Conservation (phyloP, 2,329 filamentous ascomycete species). For the Chrysoporthe austroafricana region DNA sequence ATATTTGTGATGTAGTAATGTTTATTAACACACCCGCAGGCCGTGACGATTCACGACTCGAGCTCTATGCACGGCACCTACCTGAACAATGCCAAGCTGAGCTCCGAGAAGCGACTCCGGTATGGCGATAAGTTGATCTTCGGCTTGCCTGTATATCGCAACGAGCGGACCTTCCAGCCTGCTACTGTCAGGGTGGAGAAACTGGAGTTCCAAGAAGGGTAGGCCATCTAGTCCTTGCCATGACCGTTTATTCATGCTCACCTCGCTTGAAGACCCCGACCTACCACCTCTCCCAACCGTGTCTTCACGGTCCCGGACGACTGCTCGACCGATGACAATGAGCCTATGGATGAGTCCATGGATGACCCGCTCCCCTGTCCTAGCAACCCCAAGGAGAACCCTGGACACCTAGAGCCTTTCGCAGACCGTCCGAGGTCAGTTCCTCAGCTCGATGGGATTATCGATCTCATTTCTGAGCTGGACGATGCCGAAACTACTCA, state of each 20-base stretch:
- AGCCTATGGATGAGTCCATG: slow-evolving; percentile 21
- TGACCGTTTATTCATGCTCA: slow-evolving; percentile 10
- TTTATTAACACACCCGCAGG: slow-evolving; percentile 42
- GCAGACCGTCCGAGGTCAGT: not conserved
- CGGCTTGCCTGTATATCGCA: slow-evolving; percentile 45
- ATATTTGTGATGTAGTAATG: not conserved
- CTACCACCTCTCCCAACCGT: slow-evolving; percentile 22
- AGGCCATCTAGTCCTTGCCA: slow-evolving; percentile 21
- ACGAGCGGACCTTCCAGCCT: slow-evolving; percentile 38
- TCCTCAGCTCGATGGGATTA: slow-evolving; percentile 16
- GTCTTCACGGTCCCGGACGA: slow-evolving; percentile 28
- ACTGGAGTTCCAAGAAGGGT: slow-evolving; percentile 31
- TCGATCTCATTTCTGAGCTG: slow-evolving; percentile 3
- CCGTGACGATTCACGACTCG: slow-evolving; percentile 49
- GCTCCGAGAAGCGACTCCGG: slow-evolving; percentile 32
- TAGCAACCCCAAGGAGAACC: not conserved
- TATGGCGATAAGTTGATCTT: slow-evolving; percentile 45
- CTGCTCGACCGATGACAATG: slow-evolving; percentile 28
- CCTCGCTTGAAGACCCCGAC: not conserved
- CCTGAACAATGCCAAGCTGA: slow-evolving; percentile 42
- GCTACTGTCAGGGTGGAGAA: slow-evolving; percentile 33
- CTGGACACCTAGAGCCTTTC: not conserved
- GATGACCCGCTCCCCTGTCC: not conserved
- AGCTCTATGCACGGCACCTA: slow-evolving; percentile 60
- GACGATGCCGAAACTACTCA: not conserved